phyloP scores from a whole-genome alignment of 768 basidiomycete species.

The Ramaria sp. region DNA sequence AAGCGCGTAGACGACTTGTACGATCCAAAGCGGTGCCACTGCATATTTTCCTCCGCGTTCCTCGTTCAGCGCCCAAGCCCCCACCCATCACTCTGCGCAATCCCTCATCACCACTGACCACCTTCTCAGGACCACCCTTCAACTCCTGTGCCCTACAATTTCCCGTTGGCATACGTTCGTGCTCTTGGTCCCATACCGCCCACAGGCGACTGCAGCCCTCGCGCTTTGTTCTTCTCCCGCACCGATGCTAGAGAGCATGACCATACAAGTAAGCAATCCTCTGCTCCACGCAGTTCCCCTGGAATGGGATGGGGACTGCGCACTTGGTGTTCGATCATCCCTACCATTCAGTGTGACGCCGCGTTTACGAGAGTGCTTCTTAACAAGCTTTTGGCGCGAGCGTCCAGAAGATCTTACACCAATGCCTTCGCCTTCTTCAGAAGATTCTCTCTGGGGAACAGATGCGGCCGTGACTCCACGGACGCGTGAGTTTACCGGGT shows the following conservation, averaged over 20 bases:
- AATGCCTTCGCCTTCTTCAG: neutral
- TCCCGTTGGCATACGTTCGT: slow-evolving; percentile 67
- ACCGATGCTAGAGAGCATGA: slow-evolving; percentile 62
- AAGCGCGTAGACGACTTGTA: slow-evolving; percentile 55
- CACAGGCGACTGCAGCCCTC: slow-evolving; percentile 68
- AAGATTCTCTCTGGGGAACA: neutral
- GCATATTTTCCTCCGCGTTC: slow-evolving; percentile 51
- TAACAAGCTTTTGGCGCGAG: slow-evolving; percentile 28
- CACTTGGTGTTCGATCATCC: slow-evolving; percentile 23
- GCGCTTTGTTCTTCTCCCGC: slow-evolving; percentile 58
- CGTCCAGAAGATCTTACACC: neutral
- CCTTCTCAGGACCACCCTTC: slow-evolving; percentile 38
- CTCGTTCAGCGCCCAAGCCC: slow-evolving; percentile 1
- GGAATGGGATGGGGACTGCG: slow-evolving; percentile 19
- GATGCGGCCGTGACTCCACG: neutral
- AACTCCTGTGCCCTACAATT: slow-evolving; percentile 61
- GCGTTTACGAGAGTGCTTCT: slow-evolving; percentile 59
- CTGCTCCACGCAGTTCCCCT: slow-evolving; percentile 67
- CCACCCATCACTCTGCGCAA: neutral
- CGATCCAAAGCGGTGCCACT: slow-evolving; percentile 70
- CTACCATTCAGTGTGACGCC: slow-evolving; percentile 69
- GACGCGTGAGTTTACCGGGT: slow-evolving; percentile 50
- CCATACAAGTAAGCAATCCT: slow-evolving; percentile 61
- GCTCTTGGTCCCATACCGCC: slow-evolving; percentile 66
- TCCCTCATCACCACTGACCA: too few species aligned